Base-by-base conservation (phyloP, 2,329 filamentous ascomycete species). In the Karstenula rhodostoma region DNA sequence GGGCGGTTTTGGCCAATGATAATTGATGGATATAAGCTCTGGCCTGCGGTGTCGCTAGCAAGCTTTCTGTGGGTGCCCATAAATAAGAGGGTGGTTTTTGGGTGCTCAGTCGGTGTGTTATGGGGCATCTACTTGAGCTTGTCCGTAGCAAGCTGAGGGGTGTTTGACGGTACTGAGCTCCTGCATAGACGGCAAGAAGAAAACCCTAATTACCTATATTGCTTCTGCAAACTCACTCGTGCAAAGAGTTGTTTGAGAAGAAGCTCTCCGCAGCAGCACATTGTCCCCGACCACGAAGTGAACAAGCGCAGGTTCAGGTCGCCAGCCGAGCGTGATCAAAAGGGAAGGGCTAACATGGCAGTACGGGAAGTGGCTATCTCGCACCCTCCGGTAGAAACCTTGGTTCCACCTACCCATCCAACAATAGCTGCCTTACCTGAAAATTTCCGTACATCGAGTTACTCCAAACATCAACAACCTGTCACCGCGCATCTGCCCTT, bases 111-210 rank as follows among this genome's bases (percentile, higher is more conserved):
- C 19, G 91, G 91, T 5, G 83, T 94, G 25, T 84, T 82, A 15
- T 94, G 91, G 91, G 89, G 89, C 0, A 82, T 93, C 44, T 94
- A 91, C 75, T 81, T 94, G 78, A 92, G 90, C 72, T 78, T 93
- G 70, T 77, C 87, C 64, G 84, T 67, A 23, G 73, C 25, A 25
- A 29, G 29, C 19, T 52, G 56, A 29, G 51, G 10, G 33, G 33
- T 19, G 23, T 15, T 12, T 7, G 32, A 22, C 8, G n/a, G 4
- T n/a, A 40, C 37, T 19, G 37, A 40, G n/a, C 15, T 4, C 37
- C n/a, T 40, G 37, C 37, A n/a, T n/a, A 40, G 37, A 40, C n/a
- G 17, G 37, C 37, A n/a, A n/a, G 15, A 40, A 40, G n/a, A 15
- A 40, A 40, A 2, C n/a, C n/a, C 5, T n/a, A 40, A 3, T 19